Evolutionary conservation across 495 filamentous ascomycete species (phyloP).

Genomic region (Melanomma pulvis-pyrius): DNA sequence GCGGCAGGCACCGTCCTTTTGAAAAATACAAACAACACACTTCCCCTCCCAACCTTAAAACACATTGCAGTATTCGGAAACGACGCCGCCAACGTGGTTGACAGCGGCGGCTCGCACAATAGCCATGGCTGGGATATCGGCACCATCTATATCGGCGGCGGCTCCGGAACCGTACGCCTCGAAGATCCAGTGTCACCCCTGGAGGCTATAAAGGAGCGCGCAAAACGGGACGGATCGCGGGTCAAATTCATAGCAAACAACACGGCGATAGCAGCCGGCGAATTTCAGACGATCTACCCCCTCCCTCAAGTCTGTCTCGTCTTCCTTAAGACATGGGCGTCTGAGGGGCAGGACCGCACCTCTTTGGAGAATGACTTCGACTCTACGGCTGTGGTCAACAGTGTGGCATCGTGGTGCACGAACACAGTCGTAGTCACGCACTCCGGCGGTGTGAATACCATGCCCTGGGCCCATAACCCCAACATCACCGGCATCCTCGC

Average conservation of each 20-base stretch:
- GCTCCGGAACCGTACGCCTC: constrained; percentile 28
- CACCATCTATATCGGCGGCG: constrained; percentile 34
- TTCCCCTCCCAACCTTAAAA: constrained; percentile 46
- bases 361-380: constrained; percentile 52
- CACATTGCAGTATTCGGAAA: constrained; percentile 65
- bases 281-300: constrained; percentile 35
- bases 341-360: constrained; percentile 55
- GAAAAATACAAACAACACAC: constrained; percentile 33
- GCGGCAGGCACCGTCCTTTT: constrained; percentile 34
- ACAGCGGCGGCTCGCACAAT: constrained; percentile 38
- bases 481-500: constrained; percentile 74
- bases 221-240: constrained; percentile 51
- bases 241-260: constrained; percentile 28
- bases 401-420: constrained; percentile 65
- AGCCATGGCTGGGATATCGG: constrained; percentile 37
- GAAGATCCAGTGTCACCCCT: constrained; percentile 1
- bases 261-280: constrained; percentile 45
- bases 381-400: constrained; percentile 55
- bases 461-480: constrained; percentile 71
- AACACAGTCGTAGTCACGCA: constrained; percentile 76
- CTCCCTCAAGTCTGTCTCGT: constrained; percentile 53
- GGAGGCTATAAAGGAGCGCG: background rate
- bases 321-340: constrained; percentile 58
- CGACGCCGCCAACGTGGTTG: constrained; percentile 50
- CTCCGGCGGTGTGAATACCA: constrained; percentile 71